Evolutionary conservation across 768 basidiomycete genomes (phyloP).

Genomic region (Calvatia gigantea): DNA sequence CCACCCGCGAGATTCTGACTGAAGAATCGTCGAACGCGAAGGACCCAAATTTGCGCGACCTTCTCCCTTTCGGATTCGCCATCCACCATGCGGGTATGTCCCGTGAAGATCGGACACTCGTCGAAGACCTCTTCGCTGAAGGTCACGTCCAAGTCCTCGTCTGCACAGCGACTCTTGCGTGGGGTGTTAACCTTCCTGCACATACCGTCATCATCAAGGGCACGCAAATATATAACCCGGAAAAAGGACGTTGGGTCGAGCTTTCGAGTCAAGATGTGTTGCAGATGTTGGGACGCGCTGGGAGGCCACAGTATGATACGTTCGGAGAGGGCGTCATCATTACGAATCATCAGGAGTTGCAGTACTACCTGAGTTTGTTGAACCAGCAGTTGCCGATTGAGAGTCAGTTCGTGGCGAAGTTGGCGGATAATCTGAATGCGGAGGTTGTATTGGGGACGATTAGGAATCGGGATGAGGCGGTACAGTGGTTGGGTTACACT

Average conservation of each 20-base stretch:
- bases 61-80: constrained; percentile 94
- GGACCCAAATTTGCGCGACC: constrained; percentile 80
- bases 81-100: constrained; percentile 99
- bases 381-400: constrained; percentile 99
- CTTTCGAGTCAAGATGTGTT: constrained; percentile 93
- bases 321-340: constrained; percentile 98
- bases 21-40: constrained; percentile 81
- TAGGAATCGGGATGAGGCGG: constrained; percentile 93
- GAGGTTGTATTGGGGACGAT: constrained; percentile 92
- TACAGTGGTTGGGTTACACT: constrained; percentile 95
- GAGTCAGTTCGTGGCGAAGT: constrained; percentile 85
- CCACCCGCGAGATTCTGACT: constrained; percentile 84
- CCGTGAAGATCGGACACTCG: constrained; percentile 82
- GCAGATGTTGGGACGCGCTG: constrained; percentile 98
- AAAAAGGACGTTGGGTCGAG: constrained; percentile 98
- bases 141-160: constrained; percentile 92
- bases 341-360: constrained; percentile 94
- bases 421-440: constrained; percentile 95
- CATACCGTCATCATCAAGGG: constrained; percentile 99
- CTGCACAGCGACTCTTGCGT: constrained; percentile 96
- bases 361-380: constrained; percentile 92
- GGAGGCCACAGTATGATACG: constrained; percentile 95
- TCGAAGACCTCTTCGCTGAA: constrained; percentile 93
- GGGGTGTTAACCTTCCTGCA: constrained; percentile 98
- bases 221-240: constrained; percentile 99